Percentiles rank a stretch among this genome's conserved stretches.
Conservation (phyloP, 164 flowering plant genomes). For the Vitis cinerea region DNA sequence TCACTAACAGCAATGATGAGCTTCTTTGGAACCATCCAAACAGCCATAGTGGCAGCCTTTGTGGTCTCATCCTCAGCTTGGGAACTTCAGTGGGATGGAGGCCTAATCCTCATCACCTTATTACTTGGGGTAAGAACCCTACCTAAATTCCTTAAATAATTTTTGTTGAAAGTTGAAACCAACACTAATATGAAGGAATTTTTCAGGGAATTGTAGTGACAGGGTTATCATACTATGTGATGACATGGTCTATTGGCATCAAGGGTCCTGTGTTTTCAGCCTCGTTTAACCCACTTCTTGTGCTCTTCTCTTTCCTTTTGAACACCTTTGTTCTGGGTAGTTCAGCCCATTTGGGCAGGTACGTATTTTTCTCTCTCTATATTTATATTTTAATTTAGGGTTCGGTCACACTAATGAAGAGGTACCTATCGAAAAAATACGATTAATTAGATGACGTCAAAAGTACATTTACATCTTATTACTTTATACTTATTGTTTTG, state of each 20-base stretch:
- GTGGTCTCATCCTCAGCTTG: constrained; percentile 12
- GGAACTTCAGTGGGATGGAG: constrained; percentile 19
- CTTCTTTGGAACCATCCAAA: constrained; percentile 22
- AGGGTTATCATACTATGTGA: constrained; percentile 7
- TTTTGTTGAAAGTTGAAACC: too few species aligned
- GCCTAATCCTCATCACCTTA: neutral
- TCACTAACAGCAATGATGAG: constrained; percentile 21
- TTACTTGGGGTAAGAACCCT: too few species aligned
- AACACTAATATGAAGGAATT: too few species aligned
- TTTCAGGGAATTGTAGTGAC: constrained; percentile 16
- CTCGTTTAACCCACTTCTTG: constrained; percentile 14
- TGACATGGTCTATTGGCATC: constrained; percentile 10
- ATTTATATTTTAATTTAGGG: too few species aligned
- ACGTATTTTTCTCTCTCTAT: neutral
- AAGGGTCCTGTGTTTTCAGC: constrained; percentile 14
- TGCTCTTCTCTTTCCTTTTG: constrained; percentile 11
- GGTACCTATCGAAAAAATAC: too few species aligned
- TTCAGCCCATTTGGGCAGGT: constrained; percentile 17
- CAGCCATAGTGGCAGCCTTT: constrained; percentile 15
- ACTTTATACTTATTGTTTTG: neutral
- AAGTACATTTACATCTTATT: too few species aligned
- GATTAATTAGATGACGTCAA: too few species aligned
- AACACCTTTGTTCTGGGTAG: constrained; percentile 9
- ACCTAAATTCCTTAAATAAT: too few species aligned
- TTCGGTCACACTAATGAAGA: neutral